These are phyloP conservation scores for Aegilops longissima DNA, from an alignment of 176 grass and related monocot genomes.

Conservation along the genomic window DNA sequence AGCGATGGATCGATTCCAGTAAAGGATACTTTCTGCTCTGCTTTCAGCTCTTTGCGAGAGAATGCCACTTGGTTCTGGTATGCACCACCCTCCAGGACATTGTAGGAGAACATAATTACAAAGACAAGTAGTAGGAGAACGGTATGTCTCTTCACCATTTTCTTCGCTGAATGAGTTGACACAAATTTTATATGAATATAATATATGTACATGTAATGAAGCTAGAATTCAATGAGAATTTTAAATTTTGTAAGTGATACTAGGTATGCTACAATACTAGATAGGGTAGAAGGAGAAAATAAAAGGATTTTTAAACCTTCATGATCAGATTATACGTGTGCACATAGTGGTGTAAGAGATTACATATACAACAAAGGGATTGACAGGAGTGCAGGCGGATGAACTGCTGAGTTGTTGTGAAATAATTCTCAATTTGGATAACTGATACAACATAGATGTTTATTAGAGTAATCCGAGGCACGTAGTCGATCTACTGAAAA, in stretches of 20 bases:
- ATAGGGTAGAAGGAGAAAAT: not conserved
- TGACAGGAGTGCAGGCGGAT: not conserved
- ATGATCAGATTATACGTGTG: not conserved
- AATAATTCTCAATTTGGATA: not conserved
- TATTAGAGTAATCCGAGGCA: too few species aligned
- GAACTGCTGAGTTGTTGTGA: not conserved
- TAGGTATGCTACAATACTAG: not conserved
- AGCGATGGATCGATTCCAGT: not conserved
- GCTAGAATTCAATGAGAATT: not conserved
- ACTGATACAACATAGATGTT: too few species aligned
- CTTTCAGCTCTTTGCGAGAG: slow-evolving; percentile 37
- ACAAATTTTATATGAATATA: not conserved
- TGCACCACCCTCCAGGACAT: not conserved
- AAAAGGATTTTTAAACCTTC: not conserved
- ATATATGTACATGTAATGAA: not conserved
- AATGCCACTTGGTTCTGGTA: not conserved
- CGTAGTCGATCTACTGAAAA: too few species aligned
- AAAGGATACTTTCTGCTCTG: not conserved
- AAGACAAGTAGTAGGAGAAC: not conserved
- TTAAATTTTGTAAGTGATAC: not conserved
- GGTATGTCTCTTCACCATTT: not conserved
- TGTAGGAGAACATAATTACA: slow-evolving; percentile 19
- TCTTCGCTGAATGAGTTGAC: not conserved
- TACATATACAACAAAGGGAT: not conserved
- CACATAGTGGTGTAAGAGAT: not conserved